Evolutionary conservation across 1,139 yeast genomes (phyloP).

Genomic region (Yamadazyma friedrichii): DNA sequence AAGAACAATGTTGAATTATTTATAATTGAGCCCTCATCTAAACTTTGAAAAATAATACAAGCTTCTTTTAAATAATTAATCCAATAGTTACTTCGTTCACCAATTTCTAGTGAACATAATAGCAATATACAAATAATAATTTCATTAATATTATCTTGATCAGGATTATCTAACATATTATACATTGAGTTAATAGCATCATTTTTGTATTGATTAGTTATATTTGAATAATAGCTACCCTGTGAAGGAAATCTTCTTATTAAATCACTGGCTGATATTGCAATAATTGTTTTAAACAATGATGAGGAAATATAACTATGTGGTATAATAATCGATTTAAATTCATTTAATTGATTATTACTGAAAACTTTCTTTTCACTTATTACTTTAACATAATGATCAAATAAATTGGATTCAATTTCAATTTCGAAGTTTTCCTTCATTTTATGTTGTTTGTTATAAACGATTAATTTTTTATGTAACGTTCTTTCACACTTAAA

Average conservation of each 20-base stretch:
- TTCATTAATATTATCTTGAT: slow-evolving; percentile 12
- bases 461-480: not conserved
- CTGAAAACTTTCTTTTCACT: slow-evolving; percentile 17
- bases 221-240: slow-evolving; percentile 8
- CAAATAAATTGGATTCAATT: slow-evolving; percentile 14
- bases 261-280: slow-evolving; percentile 18
- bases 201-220: slow-evolving; percentile 15
- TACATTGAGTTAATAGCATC: slow-evolving; percentile 17
- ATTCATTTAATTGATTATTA: slow-evolving; percentile 16
- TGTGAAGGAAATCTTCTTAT: slow-evolving; percentile 11
- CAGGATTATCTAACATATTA: slow-evolving; percentile 14
- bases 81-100: slow-evolving; percentile 26
- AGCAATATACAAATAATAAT: slow-evolving; percentile 18
- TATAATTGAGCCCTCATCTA: slow-evolving; percentile 16
- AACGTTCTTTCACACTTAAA: slow-evolving; percentile 1
- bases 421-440: not conserved
- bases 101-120: slow-evolving; percentile 26
- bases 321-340: slow-evolving; percentile 16
- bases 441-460: too few relatives aligned
- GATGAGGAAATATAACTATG: slow-evolving; percentile 13
- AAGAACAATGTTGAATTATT: slow-evolving; percentile 19
- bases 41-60: slow-evolving; percentile 21
- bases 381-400: slow-evolving; percentile 16
- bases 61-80: slow-evolving; percentile 24
- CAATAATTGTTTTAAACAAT: slow-evolving; percentile 16